Percentiles rank a stretch among this genome's conserved stretches.
Conservation (phyloP, 2,329 filamentous ascomycete species). For the Annulohypoxylon truncatum region DNA sequence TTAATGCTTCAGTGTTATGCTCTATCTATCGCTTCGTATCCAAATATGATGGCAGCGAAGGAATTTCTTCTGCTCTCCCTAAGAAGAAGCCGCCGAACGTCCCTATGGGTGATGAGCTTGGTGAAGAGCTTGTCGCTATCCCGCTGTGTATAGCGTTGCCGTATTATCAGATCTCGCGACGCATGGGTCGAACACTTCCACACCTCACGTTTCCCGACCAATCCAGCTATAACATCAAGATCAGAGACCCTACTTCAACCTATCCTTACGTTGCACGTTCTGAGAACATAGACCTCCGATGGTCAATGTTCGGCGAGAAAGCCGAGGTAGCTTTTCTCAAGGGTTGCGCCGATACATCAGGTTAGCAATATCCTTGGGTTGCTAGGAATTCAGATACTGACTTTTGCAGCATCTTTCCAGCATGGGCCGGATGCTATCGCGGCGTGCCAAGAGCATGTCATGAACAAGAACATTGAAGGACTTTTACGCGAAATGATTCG, state of each 20-base stretch:
- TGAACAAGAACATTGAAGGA: slow-evolving; percentile 63
- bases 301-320: slow-evolving; percentile 65
- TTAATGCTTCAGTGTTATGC: slow-evolving; percentile 54
- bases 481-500: slow-evolving; percentile 62
- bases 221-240: slow-evolving; percentile 64
- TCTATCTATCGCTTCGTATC: slow-evolving; percentile 66
- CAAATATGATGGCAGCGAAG: slow-evolving; percentile 63
- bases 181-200: slow-evolving; percentile 64
- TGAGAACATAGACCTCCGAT: slow-evolving; percentile 65
- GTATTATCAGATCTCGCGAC: slow-evolving; percentile 61
- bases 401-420: slow-evolving; percentile 58
- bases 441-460: slow-evolving; percentile 65
- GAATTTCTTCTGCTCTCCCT: slow-evolving; percentile 53
- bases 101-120: slow-evolving; percentile 62
- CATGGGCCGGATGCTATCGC: slow-evolving; percentile 64
- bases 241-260: slow-evolving; percentile 60
- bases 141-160: slow-evolving; percentile 62
- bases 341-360: slow-evolving; percentile 60
- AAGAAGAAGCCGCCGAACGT: slow-evolving; percentile 53
- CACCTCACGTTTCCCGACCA: slow-evolving; percentile 66
- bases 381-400: neutral
- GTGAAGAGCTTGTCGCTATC: slow-evolving; percentile 62
- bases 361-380: slow-evolving; percentile 37
- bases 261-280: slow-evolving; percentile 64
- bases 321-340: slow-evolving; percentile 65